Conservation (phyloP, 768 basidiomycete genomes). For the Tremella fuciformis region DNA sequence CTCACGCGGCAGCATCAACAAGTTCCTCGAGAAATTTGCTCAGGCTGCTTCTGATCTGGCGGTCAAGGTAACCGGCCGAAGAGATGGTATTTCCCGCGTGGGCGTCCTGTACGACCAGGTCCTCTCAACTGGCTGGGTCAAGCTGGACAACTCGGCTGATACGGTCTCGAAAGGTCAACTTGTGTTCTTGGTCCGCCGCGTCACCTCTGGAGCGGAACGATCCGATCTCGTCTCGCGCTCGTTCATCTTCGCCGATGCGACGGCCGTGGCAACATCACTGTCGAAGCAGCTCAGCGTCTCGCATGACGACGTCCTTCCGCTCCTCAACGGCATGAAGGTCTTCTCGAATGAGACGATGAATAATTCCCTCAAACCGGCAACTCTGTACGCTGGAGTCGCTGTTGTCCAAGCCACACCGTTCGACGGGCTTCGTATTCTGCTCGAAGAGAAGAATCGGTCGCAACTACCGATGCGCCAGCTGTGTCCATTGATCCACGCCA, state of each 20-base stretch:
- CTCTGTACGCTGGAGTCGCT: constrained; percentile 47
- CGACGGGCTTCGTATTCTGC: constrained; percentile 49
- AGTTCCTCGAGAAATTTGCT: constrained; percentile 50
- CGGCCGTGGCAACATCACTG: constrained; percentile 44
- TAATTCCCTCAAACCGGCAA: constrained; percentile 33
- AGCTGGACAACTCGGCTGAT: constrained; percentile 35
- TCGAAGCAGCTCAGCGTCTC: constrained; percentile 48
- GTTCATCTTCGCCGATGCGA: constrained; percentile 50
- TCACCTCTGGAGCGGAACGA: constrained; percentile 38
- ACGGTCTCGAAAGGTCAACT: constrained; percentile 52
- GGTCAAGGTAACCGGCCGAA: constrained; percentile 38
- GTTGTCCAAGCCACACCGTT: constrained; percentile 52
- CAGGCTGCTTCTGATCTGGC: constrained; percentile 40
- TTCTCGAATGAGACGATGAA: constrained; percentile 44
- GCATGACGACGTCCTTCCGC: constrained; percentile 39
- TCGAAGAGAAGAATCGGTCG: constrained; percentile 43
- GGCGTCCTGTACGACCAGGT: constrained; percentile 53
- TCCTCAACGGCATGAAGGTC: constrained; percentile 41
- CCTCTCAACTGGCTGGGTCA: constrained; percentile 50
- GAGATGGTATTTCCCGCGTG: constrained; percentile 36
- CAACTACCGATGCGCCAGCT: constrained; percentile 50
- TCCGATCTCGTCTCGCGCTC: constrained; percentile 42
- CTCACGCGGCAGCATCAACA: constrained; percentile 28
- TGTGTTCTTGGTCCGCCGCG: constrained; percentile 49
- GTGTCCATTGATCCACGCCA: constrained; percentile 26